Conservation (phyloP, 805 yeast species). For the Kodamaea jinghongensis region DNA sequence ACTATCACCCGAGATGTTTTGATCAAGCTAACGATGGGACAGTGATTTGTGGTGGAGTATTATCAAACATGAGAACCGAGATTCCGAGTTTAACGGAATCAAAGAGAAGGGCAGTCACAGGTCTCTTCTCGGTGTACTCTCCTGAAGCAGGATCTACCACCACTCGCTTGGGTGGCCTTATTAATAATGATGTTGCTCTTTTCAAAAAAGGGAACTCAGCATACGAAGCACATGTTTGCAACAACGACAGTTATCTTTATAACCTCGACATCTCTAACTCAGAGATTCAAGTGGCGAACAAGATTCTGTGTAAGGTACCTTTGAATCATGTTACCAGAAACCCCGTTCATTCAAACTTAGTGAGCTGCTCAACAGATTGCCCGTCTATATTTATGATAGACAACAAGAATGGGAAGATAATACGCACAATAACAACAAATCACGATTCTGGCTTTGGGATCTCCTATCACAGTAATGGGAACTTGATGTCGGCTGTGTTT, state of each 20-base stretch:
- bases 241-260: conserved; percentile 76
- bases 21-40: conserved; percentile 50
- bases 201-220: conserved; percentile 37
- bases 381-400: conserved; percentile 59
- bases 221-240: conserved; percentile 68
- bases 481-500: conserved; percentile 72
- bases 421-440: conserved; percentile 40
- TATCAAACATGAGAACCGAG: conserved; percentile 20
- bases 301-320: conserved; percentile 53
- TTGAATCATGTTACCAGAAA: conserved; percentile 72
- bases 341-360: conserved; percentile 36
- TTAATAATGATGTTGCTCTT: conserved; percentile 74
- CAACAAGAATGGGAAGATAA: conserved; percentile 37
- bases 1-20: conserved; percentile 70
- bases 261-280: conserved; percentile 54
- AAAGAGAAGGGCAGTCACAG: conserved; percentile 46
- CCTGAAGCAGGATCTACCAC: conserved; percentile 49
- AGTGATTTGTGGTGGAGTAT: conserved; percentile 48
- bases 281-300: conserved; percentile 37
- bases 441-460: conserved; percentile 85
- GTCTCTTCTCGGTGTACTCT: conserved; percentile 59
- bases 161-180: conserved; percentile 70
- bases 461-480: conserved; percentile 72
- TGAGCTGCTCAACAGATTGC: conserved; percentile 73
- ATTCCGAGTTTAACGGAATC: conserved; percentile 8